Evolutionary conservation across 495 filamentous ascomycete species (phyloP), one percentile per base, ranked within the genome.

Genomic region (Trichoderma parareesei): DNA sequence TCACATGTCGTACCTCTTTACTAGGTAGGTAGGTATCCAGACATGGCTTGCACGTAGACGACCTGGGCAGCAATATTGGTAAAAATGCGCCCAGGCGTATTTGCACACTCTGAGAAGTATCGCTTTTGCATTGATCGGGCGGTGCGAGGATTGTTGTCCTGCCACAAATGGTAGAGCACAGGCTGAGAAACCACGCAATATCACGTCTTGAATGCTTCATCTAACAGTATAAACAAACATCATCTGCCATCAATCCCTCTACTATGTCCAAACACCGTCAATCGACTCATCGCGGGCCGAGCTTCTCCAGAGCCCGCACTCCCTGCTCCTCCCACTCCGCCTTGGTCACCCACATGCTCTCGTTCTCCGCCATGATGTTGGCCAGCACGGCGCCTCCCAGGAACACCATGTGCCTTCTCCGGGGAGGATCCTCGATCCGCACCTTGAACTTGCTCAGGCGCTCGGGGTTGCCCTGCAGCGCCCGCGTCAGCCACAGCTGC

Each of bases 381-480:
- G 94, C 94, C 63, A 99, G 83, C 60, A 99, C 95, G 9, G 94
- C 95, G 71, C 94, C 94, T 65, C 94, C 94, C 64, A 98, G 76
- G 85, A 99, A 99, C 5, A 98, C 95, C 94, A 99, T 98, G 77
- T 99, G 95, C 73, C 93, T 85, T 74, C 94, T 85, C 77, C 94
- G 84, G 18, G 94, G 94, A 57, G 94, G 95, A 73, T 99, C 94
- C 72, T 99, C 95, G 76, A 99, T 97, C 73, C 94, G 87, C 44
- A 98, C 92, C 84, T 97, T 98, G 84, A 99, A 98, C 87, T 98
- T 99, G 77, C 85, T 92, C 68, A 99, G 76, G 68, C 94, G 84
- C 76, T 97, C 93, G 14, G 94, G 93, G 74, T 99, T 89, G 35
- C 92, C 92, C 33, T 86, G 81, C 68, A 98, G 79, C 46, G 97